These are phyloP conservation scores for Scutellaria galericulata DNA, from an alignment of 257 asterid species.

Conservation along the genomic window DNA sequence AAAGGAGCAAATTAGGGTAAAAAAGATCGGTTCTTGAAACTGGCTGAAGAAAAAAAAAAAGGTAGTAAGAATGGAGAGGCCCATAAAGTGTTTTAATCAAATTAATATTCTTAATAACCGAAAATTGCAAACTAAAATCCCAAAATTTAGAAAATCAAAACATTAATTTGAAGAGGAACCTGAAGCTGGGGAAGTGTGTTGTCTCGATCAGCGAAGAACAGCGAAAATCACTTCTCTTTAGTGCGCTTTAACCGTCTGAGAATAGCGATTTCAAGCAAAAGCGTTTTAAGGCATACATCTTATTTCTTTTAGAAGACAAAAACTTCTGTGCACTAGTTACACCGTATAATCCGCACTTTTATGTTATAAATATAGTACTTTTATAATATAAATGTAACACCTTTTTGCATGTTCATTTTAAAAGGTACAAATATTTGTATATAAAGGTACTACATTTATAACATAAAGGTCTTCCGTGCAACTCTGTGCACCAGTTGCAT, in stretches of 20 bases:
- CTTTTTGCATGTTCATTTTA: no score
- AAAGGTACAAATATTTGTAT: no score
- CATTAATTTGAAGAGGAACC: constrained; percentile 11
- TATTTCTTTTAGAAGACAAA: no score
- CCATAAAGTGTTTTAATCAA: neutral
- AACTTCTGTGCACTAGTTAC: no score
- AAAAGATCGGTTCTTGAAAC: neutral
- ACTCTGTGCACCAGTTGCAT: no score
- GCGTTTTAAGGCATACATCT: no score
- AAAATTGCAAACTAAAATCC: neutral
- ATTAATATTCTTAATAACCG: neutral
- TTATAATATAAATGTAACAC: no score
- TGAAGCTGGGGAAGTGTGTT: constrained; percentile 3
- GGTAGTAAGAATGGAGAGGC: neutral
- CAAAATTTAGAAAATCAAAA: neutral
- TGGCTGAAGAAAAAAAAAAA: neutral
- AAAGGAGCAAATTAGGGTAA: neutral
- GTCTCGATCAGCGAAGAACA: constrained; percentile 23
- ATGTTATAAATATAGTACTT: no score
- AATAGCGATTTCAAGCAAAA: constrained; percentile 17
- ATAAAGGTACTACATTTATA: no score
- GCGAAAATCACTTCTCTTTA: neutral
- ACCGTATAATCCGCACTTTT: no score
- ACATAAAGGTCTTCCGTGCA: no score
- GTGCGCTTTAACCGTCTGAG: neutral